Base-by-base conservation (phyloP, 176 grass and related monocot genomes). In the Zoysia pacifica region DNA sequence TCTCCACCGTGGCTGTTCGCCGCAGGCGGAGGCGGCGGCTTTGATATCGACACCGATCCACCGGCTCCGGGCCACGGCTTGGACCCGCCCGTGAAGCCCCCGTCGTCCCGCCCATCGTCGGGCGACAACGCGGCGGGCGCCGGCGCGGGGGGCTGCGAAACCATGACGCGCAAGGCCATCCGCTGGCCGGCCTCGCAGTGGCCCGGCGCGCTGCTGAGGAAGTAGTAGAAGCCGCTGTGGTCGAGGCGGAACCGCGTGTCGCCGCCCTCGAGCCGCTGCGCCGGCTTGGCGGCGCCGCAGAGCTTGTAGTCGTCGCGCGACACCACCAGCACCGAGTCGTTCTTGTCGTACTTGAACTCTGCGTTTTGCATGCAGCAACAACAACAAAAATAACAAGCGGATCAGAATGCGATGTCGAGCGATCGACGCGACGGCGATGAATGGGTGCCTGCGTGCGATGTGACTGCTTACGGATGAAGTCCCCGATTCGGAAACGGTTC, bases 261-360 rank as follows among this genome's bases (percentile, higher is more conserved):
- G 53, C 93, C 88, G 56, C 70, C 74, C 6, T 62, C 79, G 52
- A 91, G 87, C 7, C 65, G 61, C 28, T 53, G 2, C 37, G 58
- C 4, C 1, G 91, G 81, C 36, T 15, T 67, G 7, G 62, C 47
- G 2, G 61, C 51, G 46, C 74, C 43, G 80, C 91, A 97, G 9
- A 69, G 16, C 60, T 81, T 91, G 88, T 97, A 97, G 47, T 82
- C 77, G 6, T 80, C 74, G 3, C 53, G 81, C 4, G 61, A 64
- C 11, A 97, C 88, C 49, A 85, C 45, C 43, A 97, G 74, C 83
- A 97, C 83, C 35, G 93, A 97, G 88, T 97, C 93, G 61, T 93
- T 97, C 81, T 4, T 79, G 1, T 62, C 80, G 38, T 93, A 97
- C 75, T 81, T 90, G 85, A 94, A 94, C 48, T 86, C 91, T 56